phyloP scores from a whole-genome alignment of 805 yeast species.

The Schizosaccharomyces osmophilus region DNA sequence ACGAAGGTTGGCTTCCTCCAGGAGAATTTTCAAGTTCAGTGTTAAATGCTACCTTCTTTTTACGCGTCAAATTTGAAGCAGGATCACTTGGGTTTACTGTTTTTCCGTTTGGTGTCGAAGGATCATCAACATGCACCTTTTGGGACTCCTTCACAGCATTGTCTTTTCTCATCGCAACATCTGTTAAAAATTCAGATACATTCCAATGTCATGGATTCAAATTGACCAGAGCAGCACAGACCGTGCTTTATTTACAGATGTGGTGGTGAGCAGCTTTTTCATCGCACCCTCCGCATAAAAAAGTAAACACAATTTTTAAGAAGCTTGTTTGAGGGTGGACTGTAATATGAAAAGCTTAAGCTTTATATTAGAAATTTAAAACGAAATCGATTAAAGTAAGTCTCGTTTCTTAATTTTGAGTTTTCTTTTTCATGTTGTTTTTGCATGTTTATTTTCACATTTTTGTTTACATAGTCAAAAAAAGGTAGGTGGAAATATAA shows the following conservation, averaged over 20 bases:
- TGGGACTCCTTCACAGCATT: background rate
- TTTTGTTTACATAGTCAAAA: too few relatives aligned
- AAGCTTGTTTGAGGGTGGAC: too few relatives aligned
- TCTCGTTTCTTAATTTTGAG: too few relatives aligned
- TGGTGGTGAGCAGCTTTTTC: background rate
- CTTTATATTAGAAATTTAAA: too few relatives aligned
- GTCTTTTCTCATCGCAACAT: background rate
- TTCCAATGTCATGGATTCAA: background rate
- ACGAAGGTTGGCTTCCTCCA: background rate
- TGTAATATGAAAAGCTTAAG: too few relatives aligned
- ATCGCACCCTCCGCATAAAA: background rate
- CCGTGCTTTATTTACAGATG: background rate
- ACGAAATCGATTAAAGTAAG: too few relatives aligned
- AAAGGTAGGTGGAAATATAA: too few relatives aligned
- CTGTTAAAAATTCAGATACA: background rate
- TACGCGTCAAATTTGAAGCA: background rate
- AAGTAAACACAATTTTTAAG: too few relatives aligned
- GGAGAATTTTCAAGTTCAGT: background rate
- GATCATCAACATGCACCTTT: background rate
- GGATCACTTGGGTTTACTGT: background rate
- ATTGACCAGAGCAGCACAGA: background rate
- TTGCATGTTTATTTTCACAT: too few relatives aligned
- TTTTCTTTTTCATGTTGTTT: too few relatives aligned
- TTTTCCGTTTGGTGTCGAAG: background rate
- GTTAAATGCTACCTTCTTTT: background rate